Conservation (phyloP, 2,329 filamentous ascomycete genomes). For the Penicillium nordicum region DNA sequence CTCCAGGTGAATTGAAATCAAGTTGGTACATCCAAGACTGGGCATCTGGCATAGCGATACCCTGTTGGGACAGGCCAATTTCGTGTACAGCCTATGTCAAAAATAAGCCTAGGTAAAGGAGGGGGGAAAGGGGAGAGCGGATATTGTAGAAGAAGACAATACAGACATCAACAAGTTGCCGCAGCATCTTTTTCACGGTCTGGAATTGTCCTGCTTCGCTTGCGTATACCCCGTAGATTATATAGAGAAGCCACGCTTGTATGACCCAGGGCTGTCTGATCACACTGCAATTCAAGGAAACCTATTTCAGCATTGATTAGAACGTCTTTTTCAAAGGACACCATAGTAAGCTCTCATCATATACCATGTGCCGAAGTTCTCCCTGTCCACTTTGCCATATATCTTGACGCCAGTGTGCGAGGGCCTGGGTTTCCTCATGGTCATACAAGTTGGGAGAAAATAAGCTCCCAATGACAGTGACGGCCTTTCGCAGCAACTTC, state of each 20-base stretch:
- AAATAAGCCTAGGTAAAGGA: background rate
- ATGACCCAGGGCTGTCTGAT: constrained; percentile 27
- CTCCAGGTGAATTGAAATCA: background rate
- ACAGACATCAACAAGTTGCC: too few species aligned
- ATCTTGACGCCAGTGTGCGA: constrained; percentile 5
- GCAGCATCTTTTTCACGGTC: too few species aligned
- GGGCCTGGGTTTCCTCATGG: background rate
- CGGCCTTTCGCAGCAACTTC: too few species aligned
- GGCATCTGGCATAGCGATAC: constrained; percentile 19
- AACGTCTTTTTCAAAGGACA: background rate
- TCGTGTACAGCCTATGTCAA: constrained; percentile 22
- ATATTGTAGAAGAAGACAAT: too few species aligned
- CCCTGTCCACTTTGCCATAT: constrained; percentile 9
- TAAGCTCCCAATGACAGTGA: constrained; percentile 9
- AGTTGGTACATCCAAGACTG: constrained; percentile 10
- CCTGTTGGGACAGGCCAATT: constrained; percentile 26
- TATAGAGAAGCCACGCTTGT: constrained; percentile 31
- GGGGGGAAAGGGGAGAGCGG: too few species aligned
- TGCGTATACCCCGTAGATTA: constrained; percentile 29
- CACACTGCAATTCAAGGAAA: constrained; percentile 21
- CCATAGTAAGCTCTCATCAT: background rate
- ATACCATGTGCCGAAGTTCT: constrained; percentile 7
- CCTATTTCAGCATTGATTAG: constrained; percentile 13
- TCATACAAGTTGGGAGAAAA: background rate
- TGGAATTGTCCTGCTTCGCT: too few species aligned